Conservation (phyloP, 73 alveolate genomes). For the Tetrahymena borealis region DNA sequence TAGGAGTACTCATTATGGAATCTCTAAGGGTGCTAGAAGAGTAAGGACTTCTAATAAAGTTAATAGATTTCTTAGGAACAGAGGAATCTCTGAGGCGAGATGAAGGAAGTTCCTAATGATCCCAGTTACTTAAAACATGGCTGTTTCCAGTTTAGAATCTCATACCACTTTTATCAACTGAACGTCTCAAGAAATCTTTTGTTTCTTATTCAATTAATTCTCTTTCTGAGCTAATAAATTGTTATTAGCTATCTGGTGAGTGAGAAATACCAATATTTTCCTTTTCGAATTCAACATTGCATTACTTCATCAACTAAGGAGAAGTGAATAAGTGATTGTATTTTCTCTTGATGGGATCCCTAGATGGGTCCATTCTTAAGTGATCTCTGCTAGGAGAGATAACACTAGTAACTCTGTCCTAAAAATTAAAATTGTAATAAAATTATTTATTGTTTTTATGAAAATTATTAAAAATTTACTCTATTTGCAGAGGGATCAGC, state of each 20-base stretch:
- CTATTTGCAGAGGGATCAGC: background rate
- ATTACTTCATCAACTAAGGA: background rate
- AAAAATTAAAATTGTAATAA: background rate
- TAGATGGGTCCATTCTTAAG: background rate
- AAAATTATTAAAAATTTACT: background rate
- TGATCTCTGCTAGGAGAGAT: background rate
- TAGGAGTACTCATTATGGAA: background rate
- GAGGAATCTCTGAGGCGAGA: background rate
- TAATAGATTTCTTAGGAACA: background rate
- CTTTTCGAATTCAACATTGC: background rate
- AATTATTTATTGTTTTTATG: background rate
- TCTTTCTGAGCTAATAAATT: background rate
- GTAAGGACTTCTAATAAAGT: background rate
- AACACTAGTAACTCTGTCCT: background rate
- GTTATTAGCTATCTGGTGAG: background rate
- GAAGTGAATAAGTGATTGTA: background rate
- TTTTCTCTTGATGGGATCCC: background rate
- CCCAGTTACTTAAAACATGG: background rate
- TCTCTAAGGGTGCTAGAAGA: background rate
- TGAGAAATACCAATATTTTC: background rate
- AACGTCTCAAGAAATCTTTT: background rate
- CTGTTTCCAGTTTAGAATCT: background rate
- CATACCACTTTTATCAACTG: background rate
- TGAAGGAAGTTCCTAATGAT: background rate
- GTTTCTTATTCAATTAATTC: background rate